Conservation (phyloP, 1,284 basidiomycete genomes). For the Leccinum pachyderme region DNA sequence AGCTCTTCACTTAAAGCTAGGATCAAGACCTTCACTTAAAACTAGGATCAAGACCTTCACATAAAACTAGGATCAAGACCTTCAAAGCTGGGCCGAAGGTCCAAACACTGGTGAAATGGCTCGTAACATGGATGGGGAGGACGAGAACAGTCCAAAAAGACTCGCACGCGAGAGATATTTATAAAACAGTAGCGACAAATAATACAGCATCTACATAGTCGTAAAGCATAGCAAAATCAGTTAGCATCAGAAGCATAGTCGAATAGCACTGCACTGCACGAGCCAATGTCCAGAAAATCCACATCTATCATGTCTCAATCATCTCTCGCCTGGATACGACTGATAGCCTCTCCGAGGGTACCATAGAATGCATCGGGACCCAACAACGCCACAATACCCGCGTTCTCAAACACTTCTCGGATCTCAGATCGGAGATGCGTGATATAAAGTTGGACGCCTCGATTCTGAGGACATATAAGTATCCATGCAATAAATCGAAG, state of each 20-base stretch:
- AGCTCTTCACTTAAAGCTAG: too few relatives aligned
- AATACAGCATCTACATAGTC: constrained; percentile 7
- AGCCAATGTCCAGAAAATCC: background rate
- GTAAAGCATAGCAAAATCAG: constrained; percentile 8
- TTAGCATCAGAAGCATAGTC: background rate
- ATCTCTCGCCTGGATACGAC: constrained; percentile 37
- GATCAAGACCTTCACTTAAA: too few relatives aligned
- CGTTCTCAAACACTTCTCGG: constrained; percentile 60
- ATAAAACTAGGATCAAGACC: too few relatives aligned
- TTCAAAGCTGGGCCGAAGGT: too few relatives aligned
- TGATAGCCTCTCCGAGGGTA: constrained; percentile 68
- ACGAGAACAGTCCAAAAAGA: background rate
- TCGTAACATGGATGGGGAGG: too few relatives aligned
- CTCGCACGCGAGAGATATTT: background rate
- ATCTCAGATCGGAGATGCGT: constrained; percentile 68
- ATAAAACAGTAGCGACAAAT: background rate
- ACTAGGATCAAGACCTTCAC: too few relatives aligned
- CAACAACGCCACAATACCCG: constrained; percentile 63
- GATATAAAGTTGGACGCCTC: constrained; percentile 75
- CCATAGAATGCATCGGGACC: constrained; percentile 71
- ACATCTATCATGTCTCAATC: constrained; percentile 5
- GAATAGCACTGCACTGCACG: background rate
- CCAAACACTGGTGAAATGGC: too few relatives aligned
- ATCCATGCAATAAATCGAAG: background rate
- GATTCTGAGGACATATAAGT: constrained; percentile 41